Evolutionary conservation across 768 basidiomycete species (phyloP).

Genomic region (Boletus subcaerulescens): DNA sequence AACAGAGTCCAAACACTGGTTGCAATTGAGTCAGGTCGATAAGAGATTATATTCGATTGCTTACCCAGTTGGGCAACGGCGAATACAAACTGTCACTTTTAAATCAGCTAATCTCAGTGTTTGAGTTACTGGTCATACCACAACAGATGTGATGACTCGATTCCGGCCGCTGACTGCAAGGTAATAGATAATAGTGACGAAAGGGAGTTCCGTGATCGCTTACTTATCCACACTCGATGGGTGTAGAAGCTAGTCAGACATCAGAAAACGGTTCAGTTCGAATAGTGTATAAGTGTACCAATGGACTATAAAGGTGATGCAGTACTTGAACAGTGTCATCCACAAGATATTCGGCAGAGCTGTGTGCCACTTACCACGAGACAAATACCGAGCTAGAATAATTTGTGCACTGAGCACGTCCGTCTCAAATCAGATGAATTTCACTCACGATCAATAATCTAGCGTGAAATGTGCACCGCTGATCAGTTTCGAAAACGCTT

Average conservation of each 20-base stretch:
- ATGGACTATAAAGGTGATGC: constrained; percentile 21
- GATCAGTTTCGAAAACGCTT: background rate
- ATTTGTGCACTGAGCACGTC: background rate
- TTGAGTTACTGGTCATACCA: constrained; percentile 9
- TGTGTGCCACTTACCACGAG: constrained; percentile 2
- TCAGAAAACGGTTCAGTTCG: background rate
- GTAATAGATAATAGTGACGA: background rate
- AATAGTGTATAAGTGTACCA: constrained; percentile 1
- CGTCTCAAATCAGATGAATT: background rate
- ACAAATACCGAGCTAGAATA: background rate
- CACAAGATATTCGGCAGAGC: background rate
- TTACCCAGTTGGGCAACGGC: constrained; percentile 13
- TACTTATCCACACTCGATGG: constrained; percentile 29
- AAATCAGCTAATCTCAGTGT: background rate
- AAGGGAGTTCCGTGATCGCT: background rate
- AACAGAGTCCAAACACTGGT: constrained; percentile 18
- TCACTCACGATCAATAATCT: constrained; percentile 7
- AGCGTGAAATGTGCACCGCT: background rate
- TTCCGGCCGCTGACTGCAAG: constrained; percentile 20
- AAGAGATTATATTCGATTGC: background rate
- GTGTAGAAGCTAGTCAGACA: constrained; percentile 17
- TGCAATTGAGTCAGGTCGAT: background rate
- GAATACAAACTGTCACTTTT: constrained; percentile 1
- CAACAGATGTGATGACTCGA: constrained; percentile 8
- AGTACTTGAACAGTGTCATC: constrained; percentile 10